Base-by-base conservation (phyloP, 345 rosid genomes). In the Citrus reticulata region DNA sequence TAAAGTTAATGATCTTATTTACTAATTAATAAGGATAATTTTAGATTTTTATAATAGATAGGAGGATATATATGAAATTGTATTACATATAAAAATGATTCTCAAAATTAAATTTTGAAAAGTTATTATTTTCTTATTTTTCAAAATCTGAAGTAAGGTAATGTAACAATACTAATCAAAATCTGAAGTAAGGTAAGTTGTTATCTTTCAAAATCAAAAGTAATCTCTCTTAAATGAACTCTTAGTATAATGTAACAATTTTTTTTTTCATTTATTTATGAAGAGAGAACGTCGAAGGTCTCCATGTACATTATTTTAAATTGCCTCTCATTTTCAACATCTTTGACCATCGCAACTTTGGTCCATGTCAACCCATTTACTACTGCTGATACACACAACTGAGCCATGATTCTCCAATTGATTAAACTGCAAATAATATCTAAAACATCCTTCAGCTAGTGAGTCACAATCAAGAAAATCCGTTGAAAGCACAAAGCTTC, bases 51-150 rank as follows among this genome's bases (percentile, higher is more conserved):
- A 40, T 40, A 40, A 40, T 40, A 40, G 0, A 40, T 9, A 40
- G 2, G 3, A 40, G 0, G 1, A 40, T 40, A 40, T 40, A 40
- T 9, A 40, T 9, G 1, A 0, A 9, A 40, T 40, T 40, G 0
- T 40, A 40, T 40, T 40, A 40, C 2, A 1, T 40, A 40, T 40
- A 40, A 9, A 40, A 40, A 0, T 2, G 0, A 8, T 39, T 8
- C 0, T 39, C 10, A 39, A 39, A 39, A 40, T 40, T 7, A 9
- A 2, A 40, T 1, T 40, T 40, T 40, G 27, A 40, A 40, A 40
- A 40, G 11, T 0, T 40, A 9, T 0, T 40, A 40, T 9, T 40
- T 9, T 0, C 1, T 0, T 40, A 9, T 40, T 37, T 37, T 37
- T 37, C 0, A 40, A 40, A 40, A 9, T 9, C 0, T 40, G 0